Base-by-base conservation (phyloP, 257 asterid genomes). In the Petunia secreta region DNA sequence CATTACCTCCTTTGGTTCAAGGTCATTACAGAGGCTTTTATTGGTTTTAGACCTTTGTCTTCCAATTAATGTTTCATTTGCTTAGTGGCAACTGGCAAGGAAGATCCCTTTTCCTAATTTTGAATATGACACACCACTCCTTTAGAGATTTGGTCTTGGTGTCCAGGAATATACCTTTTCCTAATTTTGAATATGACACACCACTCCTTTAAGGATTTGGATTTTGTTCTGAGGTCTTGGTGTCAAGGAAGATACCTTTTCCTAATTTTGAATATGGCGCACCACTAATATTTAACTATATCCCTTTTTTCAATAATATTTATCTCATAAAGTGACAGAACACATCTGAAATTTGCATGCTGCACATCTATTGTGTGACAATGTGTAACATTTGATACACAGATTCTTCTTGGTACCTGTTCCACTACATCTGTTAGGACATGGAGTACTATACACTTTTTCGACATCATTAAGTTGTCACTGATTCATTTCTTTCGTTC, bases 401-500 rank as follows among this genome's bases (percentile, higher is more conserved):
- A 2, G 25, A 13, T 13, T 25, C 50, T 34, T 78, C 6, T 25
- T 34, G 44, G 8, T 63, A 63, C 36, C 43, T 78, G 52, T 14
- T 14, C 34, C 75, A 46, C 54, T 34, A 40, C 2, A 1, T 71
- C 11, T 71, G 34, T 48, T 50, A 50, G 44, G 34, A 71, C 11
- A 2, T 48, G 10, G 44, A 50, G 77, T 71, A 11, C 39, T 71
- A 34, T 71, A 40, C 77, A 25, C 2, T 71, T 50, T 71, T 14
- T 13, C 0, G 11, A 11, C 46, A 13, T 25, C 13, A 60, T 15
- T 60, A 25, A 11, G 44, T 60, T 60, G 58, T 41, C 80, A 62
- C 60, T 63, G 65, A 36, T 64, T 60, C 79, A 34, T 7, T 50
- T 36, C 79, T 48, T 37, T 48, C 39, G 2, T 80, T 78, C 75